Evolutionary conservation across 257 asterid genomes (phyloP), one percentile per base, ranked within the genome.

Genomic region (Euphrasia confusa): DNA sequence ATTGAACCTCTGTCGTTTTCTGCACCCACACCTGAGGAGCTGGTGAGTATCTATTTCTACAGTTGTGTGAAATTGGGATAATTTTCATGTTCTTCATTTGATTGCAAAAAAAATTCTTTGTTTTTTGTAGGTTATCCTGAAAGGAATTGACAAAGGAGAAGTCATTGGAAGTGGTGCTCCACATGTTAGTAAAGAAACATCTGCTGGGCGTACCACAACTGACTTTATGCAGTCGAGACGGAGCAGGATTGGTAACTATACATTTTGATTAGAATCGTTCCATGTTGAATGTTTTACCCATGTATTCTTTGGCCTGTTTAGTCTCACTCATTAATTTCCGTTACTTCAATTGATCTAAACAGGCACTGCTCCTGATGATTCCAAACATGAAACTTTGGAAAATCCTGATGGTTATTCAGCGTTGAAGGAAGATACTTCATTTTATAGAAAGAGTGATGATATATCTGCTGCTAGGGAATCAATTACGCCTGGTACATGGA

Each of bases 91-190:
- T 11, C 21, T 40, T 68, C 37, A 72, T 59, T 44, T 76, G 69
- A 52, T 54, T 68, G 52, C 54, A 52, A 21, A 21, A 21, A 21
- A 21, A 21, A 42, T 7, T 39, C 21, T 64, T 33, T 55, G 30
- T 33, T 56, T 42, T 40, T 59, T 68, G 64, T 74, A 93, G 99
- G 84, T 65, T 73, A 74, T 85, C 74, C 77, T 89, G 62, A 83
- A 85, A 73, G 97, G 96, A 50, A 93, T 93, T 71, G 97, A 93
- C 69, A 77, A 84, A 55, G 99, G 89, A 59, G 99, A 93, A 64
- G 78, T 93, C 40, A 55, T 64, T 24, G 79, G 88, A 69, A 92
- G 97, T 79, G 95, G 94, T 52, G 97, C 87, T 58, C 95, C 91
- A 28, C 95, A 85, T 78, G 68, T 74, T 40, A 80, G 77, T 72